These are phyloP conservation scores for Phoma sp. DNA, from an alignment of 2,329 filamentous ascomycete species.

Conservation along the genomic window DNA sequence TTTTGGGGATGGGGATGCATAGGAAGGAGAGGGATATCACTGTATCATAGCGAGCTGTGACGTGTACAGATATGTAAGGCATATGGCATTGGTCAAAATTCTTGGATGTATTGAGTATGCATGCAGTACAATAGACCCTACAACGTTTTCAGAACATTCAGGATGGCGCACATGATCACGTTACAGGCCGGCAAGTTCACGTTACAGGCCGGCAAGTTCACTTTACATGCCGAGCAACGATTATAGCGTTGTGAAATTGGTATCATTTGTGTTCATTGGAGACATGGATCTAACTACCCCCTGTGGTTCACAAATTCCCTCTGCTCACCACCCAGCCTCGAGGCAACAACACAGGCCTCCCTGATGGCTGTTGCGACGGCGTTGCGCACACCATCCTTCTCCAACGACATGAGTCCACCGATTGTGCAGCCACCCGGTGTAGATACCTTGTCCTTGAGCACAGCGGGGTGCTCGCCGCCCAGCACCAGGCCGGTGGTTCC, in stretches of 20 bases:
- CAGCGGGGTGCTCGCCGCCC: constrained; percentile 75
- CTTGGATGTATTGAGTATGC: constrained; percentile 41
- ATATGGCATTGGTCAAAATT: constrained; percentile 26
- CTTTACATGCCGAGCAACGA: no score
- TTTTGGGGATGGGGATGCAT: background rate
- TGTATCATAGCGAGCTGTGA: constrained; percentile 47
- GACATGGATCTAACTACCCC: constrained; percentile 23
- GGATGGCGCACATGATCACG: no score
- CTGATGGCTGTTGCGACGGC: constrained; percentile 72
- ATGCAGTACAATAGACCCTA: constrained; percentile 30
- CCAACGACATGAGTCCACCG: constrained; percentile 73
- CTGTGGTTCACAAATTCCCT: constrained; percentile 56
- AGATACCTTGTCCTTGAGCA: constrained; percentile 77
- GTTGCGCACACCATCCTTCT: constrained; percentile 75
- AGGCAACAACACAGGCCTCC: constrained; percentile 74
- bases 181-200: no score
- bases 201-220: no score
- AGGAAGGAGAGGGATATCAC: constrained; percentile 13
- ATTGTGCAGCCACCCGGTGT: constrained; percentile 83
- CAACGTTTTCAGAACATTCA: no score
- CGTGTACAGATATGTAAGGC: constrained; percentile 50
- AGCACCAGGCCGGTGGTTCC: constrained; percentile 75
- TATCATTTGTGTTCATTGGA: background rate
- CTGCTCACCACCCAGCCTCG: constrained; percentile 66
- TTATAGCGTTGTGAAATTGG: background rate